A percentile compares a stretch with the other conserved stretches of the same genome.
Evolutionary conservation across 2,329 filamentous ascomycete species (phyloP).

Genomic region (Cladosporium sp.): DNA sequence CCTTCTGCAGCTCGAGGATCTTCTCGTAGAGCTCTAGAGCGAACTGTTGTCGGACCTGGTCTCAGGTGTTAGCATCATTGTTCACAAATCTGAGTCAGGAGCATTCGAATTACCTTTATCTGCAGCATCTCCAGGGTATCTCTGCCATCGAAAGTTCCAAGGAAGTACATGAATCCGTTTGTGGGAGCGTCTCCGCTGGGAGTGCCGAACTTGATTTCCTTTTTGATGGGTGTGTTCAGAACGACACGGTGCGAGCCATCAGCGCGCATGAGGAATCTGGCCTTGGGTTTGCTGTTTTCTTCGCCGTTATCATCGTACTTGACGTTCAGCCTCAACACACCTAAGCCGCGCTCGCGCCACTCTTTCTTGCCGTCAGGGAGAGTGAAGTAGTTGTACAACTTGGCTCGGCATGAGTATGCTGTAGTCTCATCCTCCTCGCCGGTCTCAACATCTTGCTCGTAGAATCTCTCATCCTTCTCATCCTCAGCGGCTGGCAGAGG

Average conservation of each 20-base stretch:
- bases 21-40: constrained; percentile 45
- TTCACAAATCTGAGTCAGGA: constrained; percentile 35
- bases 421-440: constrained; percentile 82
- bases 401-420: constrained; percentile 70
- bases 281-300: constrained; percentile 43
- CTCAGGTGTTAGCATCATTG: constrained; percentile 21
- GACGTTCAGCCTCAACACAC: constrained; percentile 80
- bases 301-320: constrained; percentile 54
- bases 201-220: constrained; percentile 74
- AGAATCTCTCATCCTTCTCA: constrained; percentile 58
- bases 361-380: constrained; percentile 45
- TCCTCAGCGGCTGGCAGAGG: constrained; percentile 51
- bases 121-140: constrained; percentile 49
- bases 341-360: constrained; percentile 88
- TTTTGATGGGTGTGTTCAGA: constrained; percentile 76
- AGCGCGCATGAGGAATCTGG: constrained; percentile 83
- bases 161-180: constrained; percentile 66
- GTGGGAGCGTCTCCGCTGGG: constrained; percentile 58
- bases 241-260: constrained; percentile 84
- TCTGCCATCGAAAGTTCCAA: constrained; percentile 52
- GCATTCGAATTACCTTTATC: constrained; percentile 49
- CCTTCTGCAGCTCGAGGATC: constrained; percentile 38
- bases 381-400: constrained; percentile 73
- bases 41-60: constrained; percentile 39
- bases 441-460: constrained; percentile 69